A percentile compares a stretch with the other conserved stretches of the same genome.
Conservation (phyloP, 2,329 filamentous ascomycete species). For the Fusarium luffae region DNA sequence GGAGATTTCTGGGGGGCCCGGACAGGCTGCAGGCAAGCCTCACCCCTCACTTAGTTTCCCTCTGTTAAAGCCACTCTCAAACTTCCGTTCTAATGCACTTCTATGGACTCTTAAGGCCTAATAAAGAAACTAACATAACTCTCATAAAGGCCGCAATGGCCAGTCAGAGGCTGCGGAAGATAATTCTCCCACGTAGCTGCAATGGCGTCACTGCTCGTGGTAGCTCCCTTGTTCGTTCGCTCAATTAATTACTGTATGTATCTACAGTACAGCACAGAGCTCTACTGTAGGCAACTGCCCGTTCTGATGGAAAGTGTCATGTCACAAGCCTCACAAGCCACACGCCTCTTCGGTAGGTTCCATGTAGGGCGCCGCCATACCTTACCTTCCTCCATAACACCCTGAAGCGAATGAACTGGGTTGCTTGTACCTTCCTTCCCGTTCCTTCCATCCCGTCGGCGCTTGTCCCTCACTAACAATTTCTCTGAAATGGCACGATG, state of each 20-base stretch:
- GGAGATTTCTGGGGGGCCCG: slow-evolving; percentile 11
- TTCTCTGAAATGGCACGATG: slow-evolving; percentile 24
- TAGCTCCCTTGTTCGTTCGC: slow-evolving; percentile 13
- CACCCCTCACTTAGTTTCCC: slow-evolving; percentile 15
- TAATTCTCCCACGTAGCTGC: slow-evolving; percentile 5
- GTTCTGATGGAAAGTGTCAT: not conserved
- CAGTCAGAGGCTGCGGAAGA: slow-evolving; percentile 12
- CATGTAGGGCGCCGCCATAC: slow-evolving; percentile 27
- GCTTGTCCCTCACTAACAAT: slow-evolving; percentile 45
- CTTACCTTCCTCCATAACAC: slow-evolving; percentile 16
- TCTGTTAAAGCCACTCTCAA: slow-evolving; percentile 30
- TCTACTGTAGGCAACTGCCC: not conserved
- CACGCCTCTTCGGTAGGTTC: slow-evolving; percentile 22
- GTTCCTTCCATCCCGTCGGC: slow-evolving; percentile 1
- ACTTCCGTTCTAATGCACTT: slow-evolving; percentile 5
- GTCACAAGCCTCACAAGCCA: slow-evolving; percentile 38
- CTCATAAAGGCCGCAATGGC: slow-evolving; percentile 3
- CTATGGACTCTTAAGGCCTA: slow-evolving; percentile 4
- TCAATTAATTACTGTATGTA: not conserved
- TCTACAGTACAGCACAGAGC: not conserved
- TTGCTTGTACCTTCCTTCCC: not conserved
- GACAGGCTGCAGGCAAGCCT: slow-evolving; percentile 11
- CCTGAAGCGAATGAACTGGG: slow-evolving; percentile 14
- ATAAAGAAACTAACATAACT: slow-evolving; percentile 15
- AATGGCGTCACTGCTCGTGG: slow-evolving; percentile 19